Base-by-base conservation (phyloP, 2,329 filamentous ascomycete species). In the Harringtonia aguacate region DNA sequence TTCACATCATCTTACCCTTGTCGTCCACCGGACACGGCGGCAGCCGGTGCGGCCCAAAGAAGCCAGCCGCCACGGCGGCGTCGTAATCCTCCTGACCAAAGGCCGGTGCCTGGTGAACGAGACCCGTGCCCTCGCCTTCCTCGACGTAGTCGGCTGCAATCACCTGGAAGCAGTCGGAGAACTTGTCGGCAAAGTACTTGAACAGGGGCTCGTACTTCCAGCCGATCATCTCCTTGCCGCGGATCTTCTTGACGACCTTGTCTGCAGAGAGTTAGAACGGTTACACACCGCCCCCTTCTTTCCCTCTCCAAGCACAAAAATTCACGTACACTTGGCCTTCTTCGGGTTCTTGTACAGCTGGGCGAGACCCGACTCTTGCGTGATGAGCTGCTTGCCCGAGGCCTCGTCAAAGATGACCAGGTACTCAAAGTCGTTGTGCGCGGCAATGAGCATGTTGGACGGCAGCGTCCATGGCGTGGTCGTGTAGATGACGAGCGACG, bases 41-140 rank as follows among this genome's bases (percentile, higher is more conserved):
- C 30, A 79, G 71, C 43, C 86, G 79, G 46, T 77, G 75, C 52
- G 88, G 83, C 49, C 65, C 83, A 57, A 95, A 83, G 54, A 94
- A 75, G 35, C 87, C 89, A 37, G 78, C 70, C 46, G 82, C 79
- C 48, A 88, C 62, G 9, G 84, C 86, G 47, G 92, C 79, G 52
- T 81, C 82, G 69, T 94, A 95, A 81, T 97, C 90, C 52, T 95
- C 90, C 65, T 95, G 86, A 75, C 90, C 90, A 58, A 90, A 95
- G 1, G 88, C 87, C 3, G 90, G 90, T 5, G 90, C 77, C 63
- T 95, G 88, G 63, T 97, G 90, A 36, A 97, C 90, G 50, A 97
- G 84, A 57, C 90, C 90, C 29, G 87, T 86, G 79, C 90, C 90
- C 56, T 86, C 88, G 48, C 92, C 88, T 27, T 84, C 79, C 22